Base-by-base conservation (phyloP, 1,139 yeast genomes). In the Debaryomyces robertsiae region DNA sequence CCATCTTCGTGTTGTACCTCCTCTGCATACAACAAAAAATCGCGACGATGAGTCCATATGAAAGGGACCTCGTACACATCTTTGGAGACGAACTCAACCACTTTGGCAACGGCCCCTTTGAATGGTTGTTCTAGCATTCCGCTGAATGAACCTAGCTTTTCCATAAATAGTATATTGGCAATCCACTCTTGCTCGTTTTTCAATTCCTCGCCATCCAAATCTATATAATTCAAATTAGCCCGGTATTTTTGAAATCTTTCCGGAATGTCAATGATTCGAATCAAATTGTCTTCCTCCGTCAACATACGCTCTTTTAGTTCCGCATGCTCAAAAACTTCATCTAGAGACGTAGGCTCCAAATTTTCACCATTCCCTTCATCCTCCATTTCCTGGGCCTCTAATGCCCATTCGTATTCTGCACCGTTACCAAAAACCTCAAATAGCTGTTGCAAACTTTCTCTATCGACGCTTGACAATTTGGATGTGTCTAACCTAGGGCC, bases 371-470 rank as follows among this genome's bases (percentile, higher is more conserved):
- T 75, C 38, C 79, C 79, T 34, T 75, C 80, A 43, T 76, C 83
- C 49, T 75, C 82, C 45, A 82, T 84, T 50, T 83, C 87, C 64
- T 89, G 95, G 25, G 90, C 91, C 55, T 89, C 97, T 45, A 94
- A 73, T 2, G 98, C 98, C 98, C 98, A 93, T 46, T 89, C 97
- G 63, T 93, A 93, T 60, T 91, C 98, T 46, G 84, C 93, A 35
- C 98, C 99, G 61, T 90, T 94, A 46, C 99, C 99, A 59, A 93
- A 93, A 7, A 93, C 91, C 61, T 93, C 98, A 57, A 82, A 90
- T 55, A 93, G 78, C 60, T 93, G 98, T 53, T 89, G 95, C 49
- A 91, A 79, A 60, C 90, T 88, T 57, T 93, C 98, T 46, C 95
- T 84, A 54, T 94, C 96, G 33, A 93, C 84, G 38, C 83, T 89